Evolutionary conservation across 106 monocot genomes (phyloP).

Genomic region (Ottelia alismoides): DNA sequence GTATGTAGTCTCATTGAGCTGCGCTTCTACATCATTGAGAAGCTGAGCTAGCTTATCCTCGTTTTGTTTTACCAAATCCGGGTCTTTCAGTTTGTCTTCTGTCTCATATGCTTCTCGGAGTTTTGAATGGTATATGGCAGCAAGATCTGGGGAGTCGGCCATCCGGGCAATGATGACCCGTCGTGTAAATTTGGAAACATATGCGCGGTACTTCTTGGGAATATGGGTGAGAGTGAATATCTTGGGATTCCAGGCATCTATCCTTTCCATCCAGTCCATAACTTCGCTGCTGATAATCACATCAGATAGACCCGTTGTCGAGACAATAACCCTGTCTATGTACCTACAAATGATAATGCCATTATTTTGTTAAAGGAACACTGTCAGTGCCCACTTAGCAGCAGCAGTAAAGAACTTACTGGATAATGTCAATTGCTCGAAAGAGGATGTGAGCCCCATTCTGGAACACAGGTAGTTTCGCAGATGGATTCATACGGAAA

Average conservation of each 20-base stretch:
- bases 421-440: constrained; percentile 54
- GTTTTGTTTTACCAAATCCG: constrained; percentile 41
- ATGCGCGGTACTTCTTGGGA: constrained; percentile 51
- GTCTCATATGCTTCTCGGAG: constrained; percentile 70
- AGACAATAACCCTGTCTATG: constrained; percentile 65
- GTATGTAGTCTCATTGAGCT: constrained; percentile 41
- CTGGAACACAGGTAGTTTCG: constrained; percentile 87
- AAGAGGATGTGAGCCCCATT: constrained; percentile 84
- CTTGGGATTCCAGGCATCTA: constrained; percentile 81
- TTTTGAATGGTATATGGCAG: constrained; percentile 72
- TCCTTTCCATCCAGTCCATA: constrained; percentile 68
- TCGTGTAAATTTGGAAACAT: constrained; percentile 65
- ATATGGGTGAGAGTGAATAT: constrained; percentile 70
- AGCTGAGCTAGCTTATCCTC: constrained; percentile 50
- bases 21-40: constrained; percentile 72
- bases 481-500: constrained; percentile 93
- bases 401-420: constrained; percentile 31
- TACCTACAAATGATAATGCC: too few relatives aligned
- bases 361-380: too few relatives aligned
- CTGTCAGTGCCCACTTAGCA: too few relatives aligned
- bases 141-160: constrained; percentile 80
- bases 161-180: constrained; percentile 86
- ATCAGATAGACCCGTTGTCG: constrained; percentile 36
- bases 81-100: constrained; percentile 68
- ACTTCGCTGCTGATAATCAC: constrained; percentile 23